Percentiles rank a stretch among this genome's conserved stretches.
Conservation (phyloP, 176 grass and related monocot species). For the Musa troglodytarum region DNA sequence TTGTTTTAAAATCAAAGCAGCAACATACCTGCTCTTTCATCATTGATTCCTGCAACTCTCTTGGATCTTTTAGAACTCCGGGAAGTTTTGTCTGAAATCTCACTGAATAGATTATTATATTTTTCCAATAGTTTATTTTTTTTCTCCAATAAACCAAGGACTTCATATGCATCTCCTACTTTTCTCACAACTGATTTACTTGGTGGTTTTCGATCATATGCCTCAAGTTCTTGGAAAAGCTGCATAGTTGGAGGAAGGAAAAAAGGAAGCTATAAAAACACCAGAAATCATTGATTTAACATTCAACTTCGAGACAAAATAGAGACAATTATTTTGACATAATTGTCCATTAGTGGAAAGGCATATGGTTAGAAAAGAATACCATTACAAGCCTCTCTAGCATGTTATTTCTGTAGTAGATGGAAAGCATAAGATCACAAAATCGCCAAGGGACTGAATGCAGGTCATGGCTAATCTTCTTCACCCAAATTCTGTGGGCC, state of each 20-base stretch:
- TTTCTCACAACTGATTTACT: constrained; percentile 60
- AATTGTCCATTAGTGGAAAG: not conserved
- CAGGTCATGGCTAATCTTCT: constrained; percentile 62
- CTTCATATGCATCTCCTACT: constrained; percentile 75
- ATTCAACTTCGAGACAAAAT: not conserved
- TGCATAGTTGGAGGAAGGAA: constrained; percentile 18
- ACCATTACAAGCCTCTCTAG: constrained; percentile 71
- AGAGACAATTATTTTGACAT: not conserved
- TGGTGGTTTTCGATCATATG: constrained; percentile 49
- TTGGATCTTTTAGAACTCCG: constrained; percentile 30
- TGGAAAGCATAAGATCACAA: constrained; percentile 64
- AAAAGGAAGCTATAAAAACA: not conserved
- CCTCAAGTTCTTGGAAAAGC: constrained; percentile 68
- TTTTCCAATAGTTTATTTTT: constrained; percentile 56
- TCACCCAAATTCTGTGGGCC: constrained; percentile 71
- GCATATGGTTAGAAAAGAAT: not conserved
- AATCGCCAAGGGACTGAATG: constrained; percentile 76
- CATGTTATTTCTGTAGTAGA: constrained; percentile 91
- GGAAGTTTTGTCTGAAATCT: constrained; percentile 28
- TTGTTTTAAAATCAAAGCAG: constrained; percentile 1
- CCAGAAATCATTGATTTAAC: not conserved
- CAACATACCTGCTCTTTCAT: constrained; percentile 17
- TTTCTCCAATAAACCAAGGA: constrained; percentile 64
- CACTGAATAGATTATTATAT: constrained; percentile 48
- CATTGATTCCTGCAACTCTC: constrained; percentile 19